A percentile compares a stretch with the other conserved stretches of the same genome.
Conservation (phyloP, 352 stramenopile genomes). For the Peronospora destructor region DNA sequence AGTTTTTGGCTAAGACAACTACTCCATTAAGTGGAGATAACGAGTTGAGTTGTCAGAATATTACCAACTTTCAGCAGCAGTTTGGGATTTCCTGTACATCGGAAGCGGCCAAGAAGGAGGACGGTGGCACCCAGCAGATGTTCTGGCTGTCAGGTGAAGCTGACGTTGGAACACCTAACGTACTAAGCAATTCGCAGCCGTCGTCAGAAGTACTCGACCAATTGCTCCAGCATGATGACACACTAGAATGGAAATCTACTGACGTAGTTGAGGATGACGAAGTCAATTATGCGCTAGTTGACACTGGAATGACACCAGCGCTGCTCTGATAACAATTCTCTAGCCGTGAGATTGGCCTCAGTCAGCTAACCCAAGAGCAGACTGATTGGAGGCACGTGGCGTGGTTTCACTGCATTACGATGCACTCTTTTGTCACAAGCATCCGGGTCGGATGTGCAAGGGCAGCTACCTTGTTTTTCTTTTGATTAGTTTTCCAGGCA, state of each 20-base stretch:
- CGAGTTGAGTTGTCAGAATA: slow-evolving; percentile 1
- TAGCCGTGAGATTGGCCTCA: slow-evolving; percentile 1
- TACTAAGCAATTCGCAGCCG: slow-evolving; percentile 6
- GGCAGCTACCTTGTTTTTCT: slow-evolving; percentile 13
- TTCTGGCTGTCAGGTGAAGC: slow-evolving; percentile 12
- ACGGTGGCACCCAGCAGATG: neutral
- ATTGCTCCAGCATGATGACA: slow-evolving; percentile 23
- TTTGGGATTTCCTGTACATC: neutral
- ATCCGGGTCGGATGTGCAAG: slow-evolving; percentile 2
- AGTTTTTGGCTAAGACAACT: slow-evolving; percentile 1
- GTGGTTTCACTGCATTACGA: slow-evolving; percentile 3
- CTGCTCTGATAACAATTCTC: slow-evolving; percentile 24
- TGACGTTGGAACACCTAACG: neutral
- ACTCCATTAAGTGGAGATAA: neutral
- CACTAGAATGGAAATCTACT: slow-evolving; percentile 27
- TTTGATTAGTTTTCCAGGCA: slow-evolving; percentile 9
- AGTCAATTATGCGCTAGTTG: slow-evolving; percentile 25
- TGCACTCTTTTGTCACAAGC: slow-evolving; percentile 1
- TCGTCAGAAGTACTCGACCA: slow-evolving; percentile 30
- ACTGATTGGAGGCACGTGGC: neutral
- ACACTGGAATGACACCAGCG: slow-evolving; percentile 22
- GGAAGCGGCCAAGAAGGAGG: neutral
- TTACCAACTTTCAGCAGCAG: slow-evolving; percentile 15
- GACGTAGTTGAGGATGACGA: slow-evolving; percentile 16
- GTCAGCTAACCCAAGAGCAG: too few species aligned